These are phyloP conservation scores for Dioscorea alata DNA, from an alignment of 106 monocot genomes.

Conservation along the genomic window DNA sequence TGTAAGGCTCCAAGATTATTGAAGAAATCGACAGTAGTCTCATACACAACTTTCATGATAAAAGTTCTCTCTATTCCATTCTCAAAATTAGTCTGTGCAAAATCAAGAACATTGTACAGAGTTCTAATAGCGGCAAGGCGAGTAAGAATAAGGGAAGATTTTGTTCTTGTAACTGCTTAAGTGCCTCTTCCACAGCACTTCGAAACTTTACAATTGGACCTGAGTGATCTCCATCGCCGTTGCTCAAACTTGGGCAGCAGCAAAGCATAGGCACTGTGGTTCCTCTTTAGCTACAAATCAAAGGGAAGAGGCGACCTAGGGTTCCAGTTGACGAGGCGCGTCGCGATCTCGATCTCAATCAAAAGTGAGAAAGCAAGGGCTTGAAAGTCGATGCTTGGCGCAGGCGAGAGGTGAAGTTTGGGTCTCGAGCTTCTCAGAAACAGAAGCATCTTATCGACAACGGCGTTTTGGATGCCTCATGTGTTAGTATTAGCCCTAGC, in stretches of 20 bases:
- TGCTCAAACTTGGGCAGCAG: background rate
- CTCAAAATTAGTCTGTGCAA: constrained; percentile 73
- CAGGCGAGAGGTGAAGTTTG: too few species aligned
- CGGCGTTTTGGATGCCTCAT: too few species aligned
- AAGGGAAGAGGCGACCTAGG: background rate
- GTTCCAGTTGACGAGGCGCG: background rate
- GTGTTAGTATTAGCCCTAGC: too few species aligned
- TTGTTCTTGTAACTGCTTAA: constrained; percentile 69
- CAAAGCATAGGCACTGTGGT: too few species aligned
- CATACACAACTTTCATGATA: constrained; percentile 74
- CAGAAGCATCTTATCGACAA: too few species aligned
- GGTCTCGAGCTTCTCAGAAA: too few species aligned
- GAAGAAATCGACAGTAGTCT: constrained; percentile 69
- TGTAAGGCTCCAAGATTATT: constrained; percentile 50
- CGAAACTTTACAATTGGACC: constrained; percentile 40
- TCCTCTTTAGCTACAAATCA: too few species aligned
- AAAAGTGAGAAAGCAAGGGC: background rate
- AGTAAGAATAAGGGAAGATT: constrained; percentile 69
- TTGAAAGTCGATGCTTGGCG: too few species aligned
- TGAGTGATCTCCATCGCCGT: constrained; percentile 63
- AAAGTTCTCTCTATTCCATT: constrained; percentile 80
- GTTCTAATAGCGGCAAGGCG: constrained; percentile 63
- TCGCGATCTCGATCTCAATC: background rate
- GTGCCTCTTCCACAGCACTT: constrained; percentile 43
- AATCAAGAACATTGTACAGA: constrained; percentile 77